These are phyloP conservation scores for Penicillium crustosum DNA, from an alignment of 2,329 filamentous ascomycete genomes.

Conservation along the genomic window DNA sequence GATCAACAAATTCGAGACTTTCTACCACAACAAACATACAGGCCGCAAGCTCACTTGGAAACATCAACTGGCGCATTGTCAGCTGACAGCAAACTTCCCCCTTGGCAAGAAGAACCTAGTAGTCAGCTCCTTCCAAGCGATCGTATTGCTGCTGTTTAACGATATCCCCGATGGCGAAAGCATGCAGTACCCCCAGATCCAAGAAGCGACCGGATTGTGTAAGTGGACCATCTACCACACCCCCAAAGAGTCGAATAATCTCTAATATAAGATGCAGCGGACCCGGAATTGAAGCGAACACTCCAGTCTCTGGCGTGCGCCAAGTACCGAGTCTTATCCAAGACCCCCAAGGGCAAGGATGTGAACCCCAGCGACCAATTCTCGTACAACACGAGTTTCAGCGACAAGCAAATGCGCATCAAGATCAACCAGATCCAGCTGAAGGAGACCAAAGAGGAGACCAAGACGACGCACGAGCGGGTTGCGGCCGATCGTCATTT, in stretches of 20 bases:
- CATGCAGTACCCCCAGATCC: conserved; percentile 73
- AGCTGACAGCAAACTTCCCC: conserved; percentile 76
- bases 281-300: conserved; percentile 79
- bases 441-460: conserved; percentile 93
- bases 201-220: conserved; percentile 70
- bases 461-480: conserved; percentile 87
- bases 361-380: conserved; percentile 79
- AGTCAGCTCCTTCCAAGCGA: conserved; percentile 87
- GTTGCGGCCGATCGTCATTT: conserved; percentile 88
- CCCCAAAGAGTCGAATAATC: background rate
- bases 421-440: conserved; percentile 99
- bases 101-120: conserved; percentile 83
- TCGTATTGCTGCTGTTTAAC: conserved; percentile 90
- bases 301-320: conserved; percentile 94
- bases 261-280: conserved; percentile 50
- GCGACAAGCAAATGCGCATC: conserved; percentile 79
- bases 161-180: conserved; percentile 61
- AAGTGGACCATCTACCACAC: conserved; percentile 30
- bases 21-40: conserved; percentile 87
- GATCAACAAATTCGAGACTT: conserved; percentile 75
- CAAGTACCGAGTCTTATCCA: conserved; percentile 77
- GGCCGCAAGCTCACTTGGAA: conserved; percentile 89
- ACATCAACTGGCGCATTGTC: conserved; percentile 86
- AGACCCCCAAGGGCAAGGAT: conserved; percentile 81
- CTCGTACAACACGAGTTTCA: conserved; percentile 73